Conservation (phyloP, 2,329 filamentous ascomycete species). For the Pseudocercospora cruenta region DNA sequence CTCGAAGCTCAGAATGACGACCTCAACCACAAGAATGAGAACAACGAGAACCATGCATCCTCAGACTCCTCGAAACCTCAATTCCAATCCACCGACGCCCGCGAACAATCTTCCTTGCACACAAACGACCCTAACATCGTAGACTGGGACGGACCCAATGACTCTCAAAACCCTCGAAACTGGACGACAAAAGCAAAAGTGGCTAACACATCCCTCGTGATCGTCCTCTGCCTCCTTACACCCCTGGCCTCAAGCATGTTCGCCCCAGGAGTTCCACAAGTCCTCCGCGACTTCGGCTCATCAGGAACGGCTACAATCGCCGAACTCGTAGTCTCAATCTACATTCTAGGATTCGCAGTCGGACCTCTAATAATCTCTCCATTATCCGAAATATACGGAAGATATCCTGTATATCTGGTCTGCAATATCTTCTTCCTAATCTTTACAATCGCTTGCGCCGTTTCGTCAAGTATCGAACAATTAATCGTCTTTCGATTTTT, state of each 20-base stretch:
- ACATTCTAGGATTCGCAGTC: conserved; percentile 55
- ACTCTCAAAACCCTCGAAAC: conserved; percentile 61
- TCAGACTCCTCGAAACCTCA: conserved; percentile 1
- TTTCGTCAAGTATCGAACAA: conserved; percentile 29
- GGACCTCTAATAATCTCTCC: conserved; percentile 48
- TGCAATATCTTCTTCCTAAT: conserved; percentile 37
- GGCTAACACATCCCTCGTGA: conserved; percentile 51
- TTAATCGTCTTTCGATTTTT: conserved; percentile 39
- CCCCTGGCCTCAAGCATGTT: conserved; percentile 64
- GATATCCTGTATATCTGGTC: conserved; percentile 33
- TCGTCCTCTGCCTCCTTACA: conserved; percentile 52
- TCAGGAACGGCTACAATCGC: conserved; percentile 54
- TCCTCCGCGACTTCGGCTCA: conserved; percentile 64
- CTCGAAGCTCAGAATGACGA: conserved; percentile 10
- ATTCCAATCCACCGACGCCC: background rate
- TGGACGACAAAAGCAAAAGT: conserved; percentile 55
- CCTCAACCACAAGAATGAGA: conserved; percentile 3
- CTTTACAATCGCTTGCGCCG: conserved; percentile 36
- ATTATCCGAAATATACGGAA: conserved; percentile 38
- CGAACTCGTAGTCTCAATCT: conserved; percentile 67
- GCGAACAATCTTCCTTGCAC: background rate
- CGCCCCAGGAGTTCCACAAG: conserved; percentile 64
- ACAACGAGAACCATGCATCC: background rate
- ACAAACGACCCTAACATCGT: conserved; percentile 51
- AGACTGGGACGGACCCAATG: conserved; percentile 59